These are phyloP conservation scores for Aphanomyces euteiches DNA, from an alignment of 352 stramenopile species.

Conservation along the genomic window DNA sequence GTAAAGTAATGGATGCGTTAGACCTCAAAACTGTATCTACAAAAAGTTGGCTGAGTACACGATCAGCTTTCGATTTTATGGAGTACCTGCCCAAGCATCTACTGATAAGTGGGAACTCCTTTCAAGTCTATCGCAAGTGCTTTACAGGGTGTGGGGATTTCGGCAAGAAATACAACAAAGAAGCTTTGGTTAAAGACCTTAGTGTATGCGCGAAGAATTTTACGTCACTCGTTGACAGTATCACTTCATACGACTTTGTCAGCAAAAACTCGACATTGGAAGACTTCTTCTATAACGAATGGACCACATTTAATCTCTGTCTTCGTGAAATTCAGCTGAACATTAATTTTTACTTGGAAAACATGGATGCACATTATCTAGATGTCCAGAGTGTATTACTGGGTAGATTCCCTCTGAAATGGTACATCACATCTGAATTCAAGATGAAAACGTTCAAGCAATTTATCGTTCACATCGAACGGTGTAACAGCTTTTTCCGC, in stretches of 20 bases:
- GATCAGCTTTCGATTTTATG: constrained; percentile 8
- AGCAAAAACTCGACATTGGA: not conserved
- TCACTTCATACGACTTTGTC: not conserved
- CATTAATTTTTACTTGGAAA: not conserved
- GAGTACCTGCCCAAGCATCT: not conserved
- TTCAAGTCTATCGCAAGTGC: not conserved
- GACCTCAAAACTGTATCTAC: not conserved
- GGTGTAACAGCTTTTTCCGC: constrained; percentile 4
- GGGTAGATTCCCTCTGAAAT: constrained; percentile 15
- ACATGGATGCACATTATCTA: not conserved
- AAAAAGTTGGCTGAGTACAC: not conserved
- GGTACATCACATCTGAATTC: constrained; percentile 9
- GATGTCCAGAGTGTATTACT: not conserved
- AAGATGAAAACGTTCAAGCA: not conserved
- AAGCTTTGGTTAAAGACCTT: constrained; percentile 20
- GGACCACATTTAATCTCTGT: not conserved
- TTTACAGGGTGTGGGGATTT: not conserved
- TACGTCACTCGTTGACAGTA: not conserved
- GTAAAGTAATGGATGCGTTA: not conserved
- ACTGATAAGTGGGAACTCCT: not conserved
- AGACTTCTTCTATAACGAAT: constrained; percentile 8
- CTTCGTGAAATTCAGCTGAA: not conserved
- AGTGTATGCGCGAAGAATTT: constrained; percentile 3
- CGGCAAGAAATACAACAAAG: constrained; percentile 12
- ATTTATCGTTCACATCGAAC: constrained; percentile 16